These are phyloP conservation scores for Pseudocercospora fijiensis DNA, from an alignment of 2,329 filamentous ascomycete species.

Conservation along the genomic window DNA sequence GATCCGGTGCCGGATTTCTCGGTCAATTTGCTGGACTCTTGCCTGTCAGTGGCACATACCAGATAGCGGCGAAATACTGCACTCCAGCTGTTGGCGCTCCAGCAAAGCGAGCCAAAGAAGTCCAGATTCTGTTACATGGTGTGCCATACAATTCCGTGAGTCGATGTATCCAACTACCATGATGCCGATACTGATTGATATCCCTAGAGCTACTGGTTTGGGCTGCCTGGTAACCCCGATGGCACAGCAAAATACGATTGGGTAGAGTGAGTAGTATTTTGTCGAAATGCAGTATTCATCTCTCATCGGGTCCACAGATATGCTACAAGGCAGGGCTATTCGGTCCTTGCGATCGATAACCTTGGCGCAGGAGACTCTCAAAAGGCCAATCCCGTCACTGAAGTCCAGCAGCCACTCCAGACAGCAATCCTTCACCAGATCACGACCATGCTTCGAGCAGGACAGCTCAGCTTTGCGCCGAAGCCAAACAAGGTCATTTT, in stretches of 20 bases:
- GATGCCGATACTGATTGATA: not conserved
- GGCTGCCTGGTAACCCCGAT: conserved; percentile 22
- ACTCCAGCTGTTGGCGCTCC: conserved; percentile 12
- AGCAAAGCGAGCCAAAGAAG: conserved; percentile 14
- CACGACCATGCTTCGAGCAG: conserved; percentile 16
- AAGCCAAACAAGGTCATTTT: conserved; percentile 21
- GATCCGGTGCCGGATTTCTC: conserved; percentile 21
- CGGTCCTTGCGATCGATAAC: conserved; percentile 25
- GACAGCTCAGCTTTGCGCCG: conserved; percentile 16
- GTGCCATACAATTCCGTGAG: conserved; percentile 23
- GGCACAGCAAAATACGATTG: conserved; percentile 21
- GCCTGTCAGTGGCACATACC: conserved; percentile 17
- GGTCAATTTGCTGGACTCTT: conserved; percentile 18
- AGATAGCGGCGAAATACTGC: conserved; percentile 23
- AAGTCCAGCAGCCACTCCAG: conserved; percentile 24
- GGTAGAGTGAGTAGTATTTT: conserved; percentile 12
- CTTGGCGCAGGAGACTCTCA: conserved; percentile 22
- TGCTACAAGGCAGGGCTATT: conserved; percentile 22
- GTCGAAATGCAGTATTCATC: not conserved
- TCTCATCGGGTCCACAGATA: conserved; percentile 2
- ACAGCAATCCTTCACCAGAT: conserved; percentile 22
- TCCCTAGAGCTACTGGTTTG: conserved; percentile 24
- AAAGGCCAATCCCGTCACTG: conserved; percentile 22
- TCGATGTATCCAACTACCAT: not conserved
- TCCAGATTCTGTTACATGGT: conserved; percentile 22